Evolutionary conservation across 371 early-diverging fungal species (phyloP).

Genomic region (Mortierella sp.): DNA sequence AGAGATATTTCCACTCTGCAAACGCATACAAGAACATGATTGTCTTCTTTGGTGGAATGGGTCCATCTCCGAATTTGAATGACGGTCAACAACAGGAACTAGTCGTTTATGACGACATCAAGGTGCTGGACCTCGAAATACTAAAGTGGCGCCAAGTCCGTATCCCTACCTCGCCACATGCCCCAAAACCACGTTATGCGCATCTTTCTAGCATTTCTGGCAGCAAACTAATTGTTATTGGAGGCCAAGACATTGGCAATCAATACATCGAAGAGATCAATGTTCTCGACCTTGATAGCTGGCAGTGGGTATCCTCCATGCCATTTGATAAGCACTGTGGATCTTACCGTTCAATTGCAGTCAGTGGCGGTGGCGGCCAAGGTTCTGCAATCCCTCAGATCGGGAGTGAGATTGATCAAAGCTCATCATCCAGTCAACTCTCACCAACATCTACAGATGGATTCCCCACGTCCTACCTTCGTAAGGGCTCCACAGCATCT

Average conservation of each 20-base stretch:
- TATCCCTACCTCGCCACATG: slow-evolving; percentile 63
- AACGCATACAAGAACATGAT: slow-evolving; percentile 70
- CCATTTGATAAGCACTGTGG: slow-evolving; percentile 82
- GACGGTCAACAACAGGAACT: slow-evolving; percentile 51
- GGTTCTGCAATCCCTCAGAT: slow-evolving; percentile 53
- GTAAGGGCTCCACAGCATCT: slow-evolving; percentile 29
- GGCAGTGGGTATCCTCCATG: slow-evolving; percentile 76
- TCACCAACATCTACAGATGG: slow-evolving; percentile 38
- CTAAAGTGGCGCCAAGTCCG: slow-evolving; percentile 71
- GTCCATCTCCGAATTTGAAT: slow-evolving; percentile 44
- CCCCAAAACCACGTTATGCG: slow-evolving; percentile 85
- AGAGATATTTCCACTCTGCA: slow-evolving; percentile 86
- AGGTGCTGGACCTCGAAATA: slow-evolving; percentile 75
- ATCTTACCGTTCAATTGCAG: slow-evolving; percentile 82
- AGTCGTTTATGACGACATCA: slow-evolving; percentile 79
- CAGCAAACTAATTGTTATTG: slow-evolving; percentile 76
- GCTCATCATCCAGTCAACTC: slow-evolving; percentile 16
- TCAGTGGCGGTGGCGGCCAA: slow-evolving; percentile 59
- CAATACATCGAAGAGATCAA: slow-evolving; percentile 84
- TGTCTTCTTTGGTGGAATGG: slow-evolving; percentile 80
- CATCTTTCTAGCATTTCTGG: slow-evolving; percentile 76
- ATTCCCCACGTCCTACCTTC: slow-evolving; percentile 55
- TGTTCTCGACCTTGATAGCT: slow-evolving; percentile 75
- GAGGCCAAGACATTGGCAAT: slow-evolving; percentile 87
- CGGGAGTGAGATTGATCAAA: slow-evolving; percentile 48